Conservation (phyloP, 2,329 filamentous ascomycete genomes). For the Pseudohalonectria lignicola region DNA sequence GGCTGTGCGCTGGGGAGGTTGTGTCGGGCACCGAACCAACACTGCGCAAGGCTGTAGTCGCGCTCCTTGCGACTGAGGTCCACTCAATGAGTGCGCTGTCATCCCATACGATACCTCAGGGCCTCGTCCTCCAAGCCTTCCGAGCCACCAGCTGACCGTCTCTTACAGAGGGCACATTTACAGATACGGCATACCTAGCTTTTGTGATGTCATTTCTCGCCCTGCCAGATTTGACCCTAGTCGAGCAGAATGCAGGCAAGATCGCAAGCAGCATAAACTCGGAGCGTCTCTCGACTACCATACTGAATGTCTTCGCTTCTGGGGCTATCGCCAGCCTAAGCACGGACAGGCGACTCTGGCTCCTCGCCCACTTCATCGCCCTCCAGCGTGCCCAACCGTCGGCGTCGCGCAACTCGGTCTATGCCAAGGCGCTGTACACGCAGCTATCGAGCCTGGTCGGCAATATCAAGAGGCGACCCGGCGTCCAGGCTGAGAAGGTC, state of each 20-base stretch:
- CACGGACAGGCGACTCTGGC: conserved; percentile 43
- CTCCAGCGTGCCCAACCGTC: conserved; percentile 30
- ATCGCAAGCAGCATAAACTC: conserved; percentile 27
- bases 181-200: conserved; percentile 19
- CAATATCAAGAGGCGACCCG: conserved; percentile 31
- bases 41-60: too few relatives aligned
- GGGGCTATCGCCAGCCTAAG: conserved; percentile 13
- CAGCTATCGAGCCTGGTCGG: conserved; percentile 39
- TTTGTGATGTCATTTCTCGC: conserved; percentile 28
- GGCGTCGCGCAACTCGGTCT: conserved; percentile 23
- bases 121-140: too few relatives aligned
- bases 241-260: conserved; percentile 25
- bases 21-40: too few relatives aligned
- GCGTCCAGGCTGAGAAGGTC: too few relatives aligned
- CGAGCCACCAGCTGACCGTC: too few relatives aligned
- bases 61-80: too few relatives aligned
- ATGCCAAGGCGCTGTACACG: conserved; percentile 40
- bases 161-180: too few relatives aligned
- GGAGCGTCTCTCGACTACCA: conserved; percentile 26
- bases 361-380: conserved; percentile 57
- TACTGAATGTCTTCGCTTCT: conserved; percentile 23
- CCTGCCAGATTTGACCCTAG: conserved; percentile 21
- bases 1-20: conserved; percentile 2
- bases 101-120: too few relatives aligned
- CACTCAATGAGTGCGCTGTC: too few relatives aligned